phyloP scores from a whole-genome alignment of 768 basidiomycete species.

The Mycena kentingensis region DNA sequence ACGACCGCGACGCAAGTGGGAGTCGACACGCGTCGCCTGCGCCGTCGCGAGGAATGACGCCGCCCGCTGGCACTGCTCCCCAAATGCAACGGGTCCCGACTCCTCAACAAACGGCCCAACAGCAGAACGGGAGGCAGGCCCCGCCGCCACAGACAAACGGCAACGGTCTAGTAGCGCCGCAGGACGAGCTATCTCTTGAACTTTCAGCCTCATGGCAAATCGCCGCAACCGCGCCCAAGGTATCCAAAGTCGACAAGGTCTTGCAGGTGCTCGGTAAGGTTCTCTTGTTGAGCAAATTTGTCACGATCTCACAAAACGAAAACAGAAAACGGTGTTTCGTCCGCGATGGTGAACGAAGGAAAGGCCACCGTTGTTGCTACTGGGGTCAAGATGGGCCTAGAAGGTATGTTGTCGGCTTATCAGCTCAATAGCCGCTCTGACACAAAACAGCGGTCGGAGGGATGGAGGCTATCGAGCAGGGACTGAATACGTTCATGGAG shows the following conservation, averaged over 20 bases:
- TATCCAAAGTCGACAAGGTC: slow-evolving; percentile 11
- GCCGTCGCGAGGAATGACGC: too few relatives aligned
- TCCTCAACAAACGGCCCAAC: neutral
- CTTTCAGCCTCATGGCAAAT: slow-evolving; percentile 14
- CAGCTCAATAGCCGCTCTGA: too few relatives aligned
- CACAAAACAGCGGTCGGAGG: slow-evolving; percentile 18
- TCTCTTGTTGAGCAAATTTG: neutral
- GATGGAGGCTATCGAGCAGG: slow-evolving; percentile 18
- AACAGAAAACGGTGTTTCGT: slow-evolving; percentile 3
- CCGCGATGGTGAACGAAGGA: slow-evolving; percentile 3
- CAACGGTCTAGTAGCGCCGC: neutral
- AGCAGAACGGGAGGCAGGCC: neutral
- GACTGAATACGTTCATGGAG: slow-evolving; percentile 16
- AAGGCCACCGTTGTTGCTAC: neutral
- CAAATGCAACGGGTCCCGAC: neutral
- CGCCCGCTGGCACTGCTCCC: neutral
- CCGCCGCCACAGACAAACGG: neutral
- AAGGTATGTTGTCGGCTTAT: too few relatives aligned
- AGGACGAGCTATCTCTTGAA: slow-evolving; percentile 13
- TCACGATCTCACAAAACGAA: neutral
- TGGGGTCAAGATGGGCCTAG: slow-evolving; percentile 12
- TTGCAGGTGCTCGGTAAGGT: slow-evolving; percentile 11
- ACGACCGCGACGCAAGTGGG: too few relatives aligned
- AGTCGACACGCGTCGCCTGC: too few relatives aligned
- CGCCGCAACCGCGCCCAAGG: slow-evolving; percentile 13